phyloP scores from a whole-genome alignment of 306 rosid species.

The Fragaria ananassa region DNA sequence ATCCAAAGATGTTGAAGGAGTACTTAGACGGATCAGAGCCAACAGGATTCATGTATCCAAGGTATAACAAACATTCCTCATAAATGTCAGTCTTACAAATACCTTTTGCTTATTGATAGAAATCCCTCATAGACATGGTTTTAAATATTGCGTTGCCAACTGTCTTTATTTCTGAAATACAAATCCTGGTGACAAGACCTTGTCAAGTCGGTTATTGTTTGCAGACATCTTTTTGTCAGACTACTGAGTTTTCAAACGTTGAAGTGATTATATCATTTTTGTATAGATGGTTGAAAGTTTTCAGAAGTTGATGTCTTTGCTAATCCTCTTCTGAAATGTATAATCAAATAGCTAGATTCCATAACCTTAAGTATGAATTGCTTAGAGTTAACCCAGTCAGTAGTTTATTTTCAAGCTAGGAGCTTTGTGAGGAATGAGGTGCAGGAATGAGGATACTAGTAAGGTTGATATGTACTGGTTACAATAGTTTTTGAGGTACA shows the following conservation, averaged over 20 bases:
- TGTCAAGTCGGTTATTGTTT: neutral
- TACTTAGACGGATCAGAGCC: constrained; percentile 93
- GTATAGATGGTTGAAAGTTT: constrained; percentile 4
- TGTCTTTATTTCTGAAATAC: neutral
- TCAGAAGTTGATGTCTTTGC: neutral
- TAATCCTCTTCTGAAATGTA: neutral
- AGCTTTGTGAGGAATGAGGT: neutral
- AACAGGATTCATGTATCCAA: constrained; percentile 95
- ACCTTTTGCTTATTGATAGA: neutral
- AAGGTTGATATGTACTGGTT: neutral
- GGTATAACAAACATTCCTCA: constrained; percentile 40
- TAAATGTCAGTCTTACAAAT: constrained; percentile 1
- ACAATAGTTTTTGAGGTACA: neutral
- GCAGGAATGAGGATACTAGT: neutral
- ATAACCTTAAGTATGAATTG: neutral
- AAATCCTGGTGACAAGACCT: neutral
- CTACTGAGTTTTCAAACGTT: neutral
- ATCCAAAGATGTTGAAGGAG: constrained; percentile 96
- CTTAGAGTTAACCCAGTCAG: neutral
- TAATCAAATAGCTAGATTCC: neutral
- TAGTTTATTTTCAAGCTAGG: neutral
- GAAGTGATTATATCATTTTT: neutral
- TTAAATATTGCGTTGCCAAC: neutral
- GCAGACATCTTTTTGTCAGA: neutral
- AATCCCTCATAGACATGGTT: neutral